Conservation (phyloP, 495 filamentous ascomycete genomes). For the Aspergillus sclerotiicarbonarius region DNA sequence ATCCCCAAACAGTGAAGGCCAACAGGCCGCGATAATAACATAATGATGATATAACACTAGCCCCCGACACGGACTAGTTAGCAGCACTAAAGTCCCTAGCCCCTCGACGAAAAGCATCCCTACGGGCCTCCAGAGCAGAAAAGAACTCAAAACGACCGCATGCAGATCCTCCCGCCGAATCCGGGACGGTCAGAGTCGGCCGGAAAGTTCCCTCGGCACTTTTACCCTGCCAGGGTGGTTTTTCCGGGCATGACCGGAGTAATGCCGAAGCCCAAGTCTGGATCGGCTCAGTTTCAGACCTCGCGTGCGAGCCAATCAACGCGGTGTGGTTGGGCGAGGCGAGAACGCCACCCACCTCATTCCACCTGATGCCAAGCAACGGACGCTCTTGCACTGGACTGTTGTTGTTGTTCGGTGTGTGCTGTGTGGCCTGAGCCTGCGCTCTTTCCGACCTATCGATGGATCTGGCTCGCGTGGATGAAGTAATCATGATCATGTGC, state of each 20-base stretch:
- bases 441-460: neutral
- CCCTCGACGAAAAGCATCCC: neutral
- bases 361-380: neutral
- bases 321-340: neutral
- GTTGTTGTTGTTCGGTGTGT: neutral
- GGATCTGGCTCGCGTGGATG: slow-evolving; percentile 3
- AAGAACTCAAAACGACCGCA: neutral
- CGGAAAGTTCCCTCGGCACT: slow-evolving; percentile 18
- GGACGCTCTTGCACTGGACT: slow-evolving; percentile 6
- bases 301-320: slow-evolving; percentile 17
- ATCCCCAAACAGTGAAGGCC: neutral
- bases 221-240: slow-evolving; percentile 17
- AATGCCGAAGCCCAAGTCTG: slow-evolving; percentile 32
- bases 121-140: neutral
- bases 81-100: neutral
- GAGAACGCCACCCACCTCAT: slow-evolving; percentile 23
- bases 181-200: slow-evolving; percentile 10
- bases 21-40: neutral
- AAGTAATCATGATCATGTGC: slow-evolving; percentile 1
- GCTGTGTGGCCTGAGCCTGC: slow-evolving; percentile 10
- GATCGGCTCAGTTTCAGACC: slow-evolving; percentile 15
- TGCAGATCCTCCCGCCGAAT: slow-evolving; percentile 15
- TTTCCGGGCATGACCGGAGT: slow-evolving; percentile 23
- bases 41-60: neutral
- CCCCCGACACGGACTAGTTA: neutral